A percentile compares a stretch with the other conserved stretches of the same genome.
Conservation (phyloP, 202 grass and related monocot genomes). For the Hordeum pubiflorum region DNA sequence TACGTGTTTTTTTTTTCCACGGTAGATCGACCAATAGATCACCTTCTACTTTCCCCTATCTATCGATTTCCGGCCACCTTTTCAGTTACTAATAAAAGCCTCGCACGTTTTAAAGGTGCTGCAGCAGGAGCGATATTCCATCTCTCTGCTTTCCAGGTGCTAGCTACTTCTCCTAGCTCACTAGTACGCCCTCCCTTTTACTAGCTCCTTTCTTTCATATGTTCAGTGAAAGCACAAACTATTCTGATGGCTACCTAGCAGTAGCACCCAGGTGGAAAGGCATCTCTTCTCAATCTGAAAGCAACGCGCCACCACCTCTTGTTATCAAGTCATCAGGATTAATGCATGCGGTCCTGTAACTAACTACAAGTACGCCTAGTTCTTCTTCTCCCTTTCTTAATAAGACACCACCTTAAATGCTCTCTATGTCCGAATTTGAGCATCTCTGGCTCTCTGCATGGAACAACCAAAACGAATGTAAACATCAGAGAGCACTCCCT, state of each 20-base stretch:
- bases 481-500: no score
- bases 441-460: no score
- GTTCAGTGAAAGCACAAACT: not conserved
- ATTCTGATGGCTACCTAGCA: not conserved
- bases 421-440: not conserved
- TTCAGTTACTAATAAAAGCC: not conserved
- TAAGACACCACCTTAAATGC: not conserved
- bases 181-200: not conserved
- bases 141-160: not conserved
- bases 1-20: no score
- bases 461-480: not conserved
- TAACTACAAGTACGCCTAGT: not conserved
- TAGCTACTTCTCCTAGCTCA: not conserved
- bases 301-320: not conserved
- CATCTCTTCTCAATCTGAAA: not conserved
- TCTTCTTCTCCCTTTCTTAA: not conserved
- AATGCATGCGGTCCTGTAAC: not conserved
- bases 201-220: not conserved
- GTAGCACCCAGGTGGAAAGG: not conserved
- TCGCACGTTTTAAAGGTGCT: not conserved
- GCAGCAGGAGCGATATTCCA: not conserved
- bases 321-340: not conserved
- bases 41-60: not conserved
- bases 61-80: not conserved
- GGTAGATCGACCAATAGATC: not conserved